phyloP scores from a whole-genome alignment of 257 asterid genomes.

The Nicotiana tabacum region DNA sequence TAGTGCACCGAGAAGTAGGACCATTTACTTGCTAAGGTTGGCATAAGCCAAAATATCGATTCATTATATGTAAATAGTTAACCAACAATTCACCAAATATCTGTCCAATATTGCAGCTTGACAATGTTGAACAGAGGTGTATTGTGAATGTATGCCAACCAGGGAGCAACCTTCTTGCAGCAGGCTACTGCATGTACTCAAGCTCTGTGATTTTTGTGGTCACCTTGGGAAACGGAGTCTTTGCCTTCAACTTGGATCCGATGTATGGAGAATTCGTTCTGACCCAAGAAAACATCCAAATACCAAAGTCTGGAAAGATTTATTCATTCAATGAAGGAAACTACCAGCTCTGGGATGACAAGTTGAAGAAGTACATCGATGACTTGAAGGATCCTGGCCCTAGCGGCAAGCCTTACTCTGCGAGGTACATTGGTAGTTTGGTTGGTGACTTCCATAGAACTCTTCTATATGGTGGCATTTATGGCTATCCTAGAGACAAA shows the following conservation, averaged over 20 bases:
- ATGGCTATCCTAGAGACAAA: slow-evolving; percentile 73
- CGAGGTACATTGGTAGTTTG: slow-evolving; percentile 82
- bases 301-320: slow-evolving; percentile 78
- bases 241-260: slow-evolving; percentile 77
- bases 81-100: neutral
- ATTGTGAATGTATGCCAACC: slow-evolving; percentile 91
- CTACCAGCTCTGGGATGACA: slow-evolving; percentile 88
- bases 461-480: slow-evolving; percentile 80
- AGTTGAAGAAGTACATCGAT: slow-evolving; percentile 74
- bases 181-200: slow-evolving; percentile 97
- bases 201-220: slow-evolving; percentile 76
- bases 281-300: slow-evolving; percentile 63
- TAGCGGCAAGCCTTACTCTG: slow-evolving; percentile 83
- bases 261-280: slow-evolving; percentile 91
- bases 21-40: neutral
- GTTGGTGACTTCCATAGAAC: slow-evolving; percentile 93
- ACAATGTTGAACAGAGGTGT: slow-evolving; percentile 43
- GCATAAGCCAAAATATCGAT: neutral
- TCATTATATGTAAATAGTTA: neutral
- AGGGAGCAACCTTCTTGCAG: slow-evolving; percentile 77
- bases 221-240: slow-evolving; percentile 79
- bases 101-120: slow-evolving; percentile 46
- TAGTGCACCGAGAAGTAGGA: neutral
- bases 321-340: slow-evolving; percentile 90
- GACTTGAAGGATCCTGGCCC: slow-evolving; percentile 94